Conservation (phyloP, 2,329 filamentous ascomycete species). For the Fusarium sp. region DNA sequence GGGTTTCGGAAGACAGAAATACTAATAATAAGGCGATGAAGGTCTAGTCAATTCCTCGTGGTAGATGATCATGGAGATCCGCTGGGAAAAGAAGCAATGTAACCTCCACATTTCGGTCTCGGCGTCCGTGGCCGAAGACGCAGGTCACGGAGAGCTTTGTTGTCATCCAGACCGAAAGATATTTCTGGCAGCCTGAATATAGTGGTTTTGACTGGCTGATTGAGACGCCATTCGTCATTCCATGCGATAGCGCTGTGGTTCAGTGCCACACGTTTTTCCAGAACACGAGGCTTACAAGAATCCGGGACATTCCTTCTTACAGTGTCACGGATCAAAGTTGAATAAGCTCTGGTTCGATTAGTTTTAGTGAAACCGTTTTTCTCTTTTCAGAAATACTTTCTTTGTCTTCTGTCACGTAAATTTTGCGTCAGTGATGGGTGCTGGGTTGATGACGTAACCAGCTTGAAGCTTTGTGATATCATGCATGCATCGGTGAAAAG, state of each 20-base stretch:
- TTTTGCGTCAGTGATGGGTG: background rate
- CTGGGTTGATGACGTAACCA: conserved; percentile 6
- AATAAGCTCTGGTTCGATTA: too few species aligned
- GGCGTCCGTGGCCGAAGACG: background rate
- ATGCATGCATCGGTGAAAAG: background rate
- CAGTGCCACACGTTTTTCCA: too few species aligned
- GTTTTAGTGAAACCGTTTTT: too few species aligned
- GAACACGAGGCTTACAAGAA: background rate
- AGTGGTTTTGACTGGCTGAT: fast-evolving
- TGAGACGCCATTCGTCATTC: fast-evolving
- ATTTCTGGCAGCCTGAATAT: background rate
- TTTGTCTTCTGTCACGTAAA: too few species aligned
- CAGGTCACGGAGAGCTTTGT: fast-evolving
- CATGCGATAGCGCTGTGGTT: fast-evolving
- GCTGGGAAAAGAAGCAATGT: background rate
- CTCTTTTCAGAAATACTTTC: background rate
- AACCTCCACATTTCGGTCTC: conserved; percentile 12
- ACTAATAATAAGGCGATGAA: too few species aligned
- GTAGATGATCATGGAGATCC: background rate
- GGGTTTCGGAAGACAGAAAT: too few species aligned
- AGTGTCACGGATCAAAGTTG: fast-evolving
- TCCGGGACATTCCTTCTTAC: background rate
- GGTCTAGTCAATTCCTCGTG: background rate
- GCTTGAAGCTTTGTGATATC: conserved; percentile 13
- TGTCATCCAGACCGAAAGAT: background rate